These are phyloP conservation scores for Pseudocercospora pini-densiflorae DNA, from an alignment of 2,329 filamentous ascomycete genomes.

Conservation along the genomic window DNA sequence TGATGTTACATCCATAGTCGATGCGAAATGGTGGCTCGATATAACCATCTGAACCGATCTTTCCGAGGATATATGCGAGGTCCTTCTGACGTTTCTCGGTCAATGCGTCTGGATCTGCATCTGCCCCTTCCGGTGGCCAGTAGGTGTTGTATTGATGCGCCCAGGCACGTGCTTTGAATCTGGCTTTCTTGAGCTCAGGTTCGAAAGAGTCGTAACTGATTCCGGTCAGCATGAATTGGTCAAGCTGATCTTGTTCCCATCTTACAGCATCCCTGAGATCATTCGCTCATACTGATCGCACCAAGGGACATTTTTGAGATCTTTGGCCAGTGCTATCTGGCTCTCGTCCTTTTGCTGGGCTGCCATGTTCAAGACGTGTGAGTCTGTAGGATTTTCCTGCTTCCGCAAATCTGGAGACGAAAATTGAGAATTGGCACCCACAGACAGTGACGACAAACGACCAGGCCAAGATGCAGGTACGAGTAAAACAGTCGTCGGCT, in stretches of 20 bases:
- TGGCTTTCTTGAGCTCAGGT: slow-evolving; percentile 55
- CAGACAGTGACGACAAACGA: too few species aligned
- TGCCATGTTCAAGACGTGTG: slow-evolving; percentile 22
- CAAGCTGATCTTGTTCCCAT: background rate
- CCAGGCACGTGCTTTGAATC: slow-evolving; percentile 60
- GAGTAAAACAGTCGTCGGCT: too few species aligned
- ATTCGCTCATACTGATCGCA: slow-evolving; percentile 68
- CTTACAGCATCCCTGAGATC: slow-evolving; percentile 64
- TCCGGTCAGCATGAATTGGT: background rate
- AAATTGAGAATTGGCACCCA: too few species aligned
- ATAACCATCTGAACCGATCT: slow-evolving; percentile 45
- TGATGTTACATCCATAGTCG: slow-evolving; percentile 70
- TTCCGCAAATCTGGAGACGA: too few species aligned
- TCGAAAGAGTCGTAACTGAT: slow-evolving; percentile 50
- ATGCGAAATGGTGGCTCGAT: slow-evolving; percentile 66
- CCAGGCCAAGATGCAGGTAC: too few species aligned
- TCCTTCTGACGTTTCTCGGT: slow-evolving; percentile 15
- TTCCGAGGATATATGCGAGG: slow-evolving; percentile 22
- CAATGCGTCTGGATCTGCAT: slow-evolving; percentile 14
- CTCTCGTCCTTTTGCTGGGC: slow-evolving; percentile 48
- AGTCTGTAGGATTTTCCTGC: too few species aligned
- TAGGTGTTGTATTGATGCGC: slow-evolving; percentile 64
- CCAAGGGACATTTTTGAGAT: slow-evolving; percentile 58
- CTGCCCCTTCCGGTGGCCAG: slow-evolving; percentile 46
- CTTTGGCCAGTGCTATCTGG: slow-evolving; percentile 53